phyloP scores from a whole-genome alignment of 768 basidiomycete species.

The Tulasnella sp. region DNA sequence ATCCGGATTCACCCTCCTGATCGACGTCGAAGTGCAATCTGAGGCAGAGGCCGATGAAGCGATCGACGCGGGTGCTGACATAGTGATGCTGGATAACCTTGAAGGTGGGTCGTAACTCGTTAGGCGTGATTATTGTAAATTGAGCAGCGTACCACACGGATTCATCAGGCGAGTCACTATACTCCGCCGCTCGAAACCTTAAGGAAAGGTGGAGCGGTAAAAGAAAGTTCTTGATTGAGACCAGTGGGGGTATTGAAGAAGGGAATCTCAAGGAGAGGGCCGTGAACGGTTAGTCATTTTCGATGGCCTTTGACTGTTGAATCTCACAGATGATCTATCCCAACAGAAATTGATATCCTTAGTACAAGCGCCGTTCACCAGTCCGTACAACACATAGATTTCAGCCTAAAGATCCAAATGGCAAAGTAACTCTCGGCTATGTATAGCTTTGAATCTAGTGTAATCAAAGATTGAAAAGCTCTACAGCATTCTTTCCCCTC shows the following conservation, averaged over 20 bases:
- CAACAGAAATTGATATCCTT: slow-evolving; percentile 85
- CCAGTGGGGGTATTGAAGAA: slow-evolving; percentile 92
- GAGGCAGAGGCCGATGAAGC: slow-evolving; percentile 92
- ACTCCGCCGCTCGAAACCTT: slow-evolving; percentile 53
- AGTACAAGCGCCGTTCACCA: slow-evolving; percentile 88
- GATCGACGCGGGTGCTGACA: slow-evolving; percentile 90
- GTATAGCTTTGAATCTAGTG: background rate
- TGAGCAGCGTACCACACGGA: no score
- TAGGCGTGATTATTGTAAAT: background rate
- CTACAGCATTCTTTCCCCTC: slow-evolving; percentile 60
- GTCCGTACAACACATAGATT: slow-evolving; percentile 89
- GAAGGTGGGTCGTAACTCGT: slow-evolving; percentile 38
- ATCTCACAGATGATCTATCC: background rate
- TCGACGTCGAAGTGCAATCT: slow-evolving; percentile 88
- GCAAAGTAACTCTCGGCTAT: background rate
- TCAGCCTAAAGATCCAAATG: slow-evolving; percentile 90
- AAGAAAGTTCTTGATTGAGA: slow-evolving; percentile 82
- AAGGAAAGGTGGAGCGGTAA: slow-evolving; percentile 72
- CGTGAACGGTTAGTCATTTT: slow-evolving; percentile 56
- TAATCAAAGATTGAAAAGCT: slow-evolving; percentile 52
- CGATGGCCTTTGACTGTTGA: background rate
- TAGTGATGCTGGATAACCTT: slow-evolving; percentile 93
- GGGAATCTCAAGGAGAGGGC: slow-evolving; percentile 68
- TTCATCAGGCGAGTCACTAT: slow-evolving; percentile 38
- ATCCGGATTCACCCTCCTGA: slow-evolving; percentile 80